A percentile compares a stretch with the other conserved stretches of the same genome.
Conservation (phyloP, 306 rosid genomes). For the Gillenia trifoliata region DNA sequence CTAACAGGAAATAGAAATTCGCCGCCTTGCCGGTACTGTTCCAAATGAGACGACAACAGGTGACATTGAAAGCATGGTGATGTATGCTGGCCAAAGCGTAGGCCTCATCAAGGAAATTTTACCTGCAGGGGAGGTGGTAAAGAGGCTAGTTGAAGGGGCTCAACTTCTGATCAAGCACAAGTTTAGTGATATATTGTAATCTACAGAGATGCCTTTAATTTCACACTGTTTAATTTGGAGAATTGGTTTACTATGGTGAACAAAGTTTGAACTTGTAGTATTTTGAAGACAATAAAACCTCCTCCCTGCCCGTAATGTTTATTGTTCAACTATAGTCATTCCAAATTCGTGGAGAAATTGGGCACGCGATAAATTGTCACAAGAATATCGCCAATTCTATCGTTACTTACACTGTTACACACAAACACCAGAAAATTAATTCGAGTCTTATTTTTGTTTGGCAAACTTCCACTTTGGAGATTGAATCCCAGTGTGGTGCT, state of each 20-base stretch:
- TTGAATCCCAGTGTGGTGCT: too few species aligned
- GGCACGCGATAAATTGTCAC: not conserved
- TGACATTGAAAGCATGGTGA: constrained; percentile 75
- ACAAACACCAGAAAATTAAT: too few species aligned
- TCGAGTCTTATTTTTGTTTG: too few species aligned
- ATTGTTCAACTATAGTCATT: not conserved
- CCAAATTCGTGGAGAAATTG: not conserved
- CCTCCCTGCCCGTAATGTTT: not conserved
- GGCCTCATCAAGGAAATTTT: constrained; percentile 65
- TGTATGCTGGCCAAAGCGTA: constrained; percentile 83
- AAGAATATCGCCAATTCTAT: too few species aligned
- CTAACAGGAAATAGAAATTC: constrained; percentile 55
- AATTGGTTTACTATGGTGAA: not conserved
- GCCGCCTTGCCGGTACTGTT: constrained; percentile 56
- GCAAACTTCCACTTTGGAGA: too few species aligned
- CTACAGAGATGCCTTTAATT: not conserved
- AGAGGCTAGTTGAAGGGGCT: constrained; percentile 68
- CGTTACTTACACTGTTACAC: too few species aligned
- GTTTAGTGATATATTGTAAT: constrained; percentile 14
- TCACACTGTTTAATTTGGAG: not conserved
- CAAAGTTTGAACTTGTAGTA: not conserved
- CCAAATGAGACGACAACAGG: constrained; percentile 61
- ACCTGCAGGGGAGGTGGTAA: constrained; percentile 66
- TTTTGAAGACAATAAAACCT: not conserved
- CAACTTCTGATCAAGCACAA: constrained; percentile 45